Evolutionary conservation across 164 flowering plant species (phyloP), one percentile per base, ranked within the genome.

Genomic region (Piper longum): DNA sequence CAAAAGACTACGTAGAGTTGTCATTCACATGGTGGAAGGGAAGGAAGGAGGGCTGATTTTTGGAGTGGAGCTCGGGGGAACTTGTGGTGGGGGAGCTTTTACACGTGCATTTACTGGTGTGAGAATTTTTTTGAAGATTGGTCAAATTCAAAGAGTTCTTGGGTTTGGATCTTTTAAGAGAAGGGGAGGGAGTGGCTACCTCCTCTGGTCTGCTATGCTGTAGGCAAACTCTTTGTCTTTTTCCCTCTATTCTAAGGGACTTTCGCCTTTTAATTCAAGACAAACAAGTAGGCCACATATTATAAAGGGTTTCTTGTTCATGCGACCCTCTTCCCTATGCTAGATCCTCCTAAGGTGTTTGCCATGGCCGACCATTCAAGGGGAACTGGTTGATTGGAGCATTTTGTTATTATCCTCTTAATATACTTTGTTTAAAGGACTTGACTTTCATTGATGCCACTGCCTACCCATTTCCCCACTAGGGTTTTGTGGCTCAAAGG

Each of bases 141-240:
- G 67, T 65, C 71, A 67, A 73, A 14, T 12, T 48, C 9, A 69
- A 48, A 69, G 43, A 57, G n/a, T 57, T 16, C 5, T 56, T 42
- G 7, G 5, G 39, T 64, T 39, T 64, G 39, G 43, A 41, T 43
- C 17, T 54, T 1, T 40, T 57, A 55, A 60, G 41, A 54, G 65
- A 59, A 66, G 66, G 60, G 56, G 62, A 68, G 73, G 62, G 66
- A 66, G 16, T 74, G 72, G 72, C 67, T 56, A 69, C 70, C 65
- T 66, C 65, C 64, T 59, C 57, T 73, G 78, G 85, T 80, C 83
- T 72, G 82, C 86, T 62, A 63, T 62, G 26, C 61, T 41, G 73
- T 57, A 51, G 68, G 70, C 88, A 81, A 41, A 5, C 6, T 5
- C 9, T 67, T 59, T 45, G 63, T 59, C 60, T 62, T 57, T 48